A percentile compares a stretch with the other conserved stretches of the same genome.
These are phyloP conservation scores for Globisporangium polare DNA, from an alignment of 352 stramenopile species.

Conservation along the genomic window DNA sequence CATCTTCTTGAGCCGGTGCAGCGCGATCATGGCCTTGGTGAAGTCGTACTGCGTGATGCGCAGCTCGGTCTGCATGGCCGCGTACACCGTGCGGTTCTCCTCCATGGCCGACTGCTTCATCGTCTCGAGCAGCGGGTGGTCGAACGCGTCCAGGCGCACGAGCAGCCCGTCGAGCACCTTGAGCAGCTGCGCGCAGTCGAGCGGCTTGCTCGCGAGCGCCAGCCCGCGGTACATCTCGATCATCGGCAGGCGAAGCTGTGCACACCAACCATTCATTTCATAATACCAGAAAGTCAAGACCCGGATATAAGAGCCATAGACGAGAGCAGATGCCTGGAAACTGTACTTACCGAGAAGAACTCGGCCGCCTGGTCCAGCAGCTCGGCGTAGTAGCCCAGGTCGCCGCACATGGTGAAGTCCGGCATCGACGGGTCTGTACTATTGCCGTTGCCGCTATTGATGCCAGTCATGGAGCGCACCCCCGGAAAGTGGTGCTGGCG, in stretches of 20 bases:
- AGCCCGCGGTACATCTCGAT: constrained; percentile 65
- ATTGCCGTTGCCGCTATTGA: neutral
- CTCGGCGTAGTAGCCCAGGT: constrained; percentile 73
- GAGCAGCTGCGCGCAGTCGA: constrained; percentile 55
- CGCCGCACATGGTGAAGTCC: constrained; percentile 40
- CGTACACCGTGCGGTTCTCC: constrained; percentile 62
- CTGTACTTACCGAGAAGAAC: constrained; percentile 65
- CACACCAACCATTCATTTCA: too few relatives aligned
- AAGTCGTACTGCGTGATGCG: constrained; percentile 74
- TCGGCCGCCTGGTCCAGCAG: constrained; percentile 67
- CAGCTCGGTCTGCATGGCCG: constrained; percentile 64
- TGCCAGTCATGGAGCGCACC: constrained; percentile 17
- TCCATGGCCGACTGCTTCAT: constrained; percentile 71
- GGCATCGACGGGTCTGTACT: constrained; percentile 11
- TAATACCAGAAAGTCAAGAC: neutral
- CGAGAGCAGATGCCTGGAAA: neutral
- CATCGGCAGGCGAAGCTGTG: constrained; percentile 66
- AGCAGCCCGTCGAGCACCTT: constrained; percentile 44
- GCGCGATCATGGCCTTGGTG: constrained; percentile 63
- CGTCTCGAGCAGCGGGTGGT: constrained; percentile 64
- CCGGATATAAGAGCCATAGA: neutral
- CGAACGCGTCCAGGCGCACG: constrained; percentile 51
- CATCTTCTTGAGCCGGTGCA: constrained; percentile 67
- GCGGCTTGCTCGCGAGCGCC: constrained; percentile 40
- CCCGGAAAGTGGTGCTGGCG: constrained; percentile 23